Base-by-base conservation (phyloP, 352 stramenopile species). In the Phytophthora vignae region DNA sequence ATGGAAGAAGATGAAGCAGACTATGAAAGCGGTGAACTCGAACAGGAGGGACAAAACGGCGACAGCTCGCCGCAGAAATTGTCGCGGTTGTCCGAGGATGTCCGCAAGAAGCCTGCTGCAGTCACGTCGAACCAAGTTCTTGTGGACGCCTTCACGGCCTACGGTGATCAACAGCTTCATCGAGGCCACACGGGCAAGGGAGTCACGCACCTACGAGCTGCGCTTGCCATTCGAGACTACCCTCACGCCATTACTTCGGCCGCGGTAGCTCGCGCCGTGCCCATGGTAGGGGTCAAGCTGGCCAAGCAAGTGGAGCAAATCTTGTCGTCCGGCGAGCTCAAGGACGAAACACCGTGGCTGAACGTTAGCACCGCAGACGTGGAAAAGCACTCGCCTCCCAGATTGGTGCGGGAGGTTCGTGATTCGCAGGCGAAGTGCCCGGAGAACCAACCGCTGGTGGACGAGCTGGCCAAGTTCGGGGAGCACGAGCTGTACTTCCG, bases 361-460 rank as follows among this genome's bases (percentile, higher is more conserved):
- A 56, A 78, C 6, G 58, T 67, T 4, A 81, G 69, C 42, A 57
- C 40, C 6, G 9, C 52, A 4, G 79, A 90, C 29, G 76, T 78
- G 53, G 61, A 72, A 27, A 57, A 58, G 12, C 66, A 87, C 40
- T 64, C 69, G 25, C 54, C 59, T 14, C 68, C 81, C 2, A 50
- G 70, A 22, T 74, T 92, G n/a, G 73, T 90, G 1, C 22, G 64
- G 11, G 72, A 79, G 17, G 74, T 92, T 29, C 83, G 72, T 11
- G 67, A 69, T 58, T 50, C 69, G 14, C 63, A 67, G 0, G 77
- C 79, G n/a, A 86, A 82, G 64, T 61, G 74, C 19, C 29, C 54
- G 2, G 83, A 90, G 55, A 92, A 92, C 57, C 83, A 92, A 55
- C 66, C 74, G 61, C 63, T 92, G 7, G 83, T 92, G 33, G 71